Conservation (phyloP, 2,329 filamentous ascomycete species). For the Aspergillus sojae region DNA sequence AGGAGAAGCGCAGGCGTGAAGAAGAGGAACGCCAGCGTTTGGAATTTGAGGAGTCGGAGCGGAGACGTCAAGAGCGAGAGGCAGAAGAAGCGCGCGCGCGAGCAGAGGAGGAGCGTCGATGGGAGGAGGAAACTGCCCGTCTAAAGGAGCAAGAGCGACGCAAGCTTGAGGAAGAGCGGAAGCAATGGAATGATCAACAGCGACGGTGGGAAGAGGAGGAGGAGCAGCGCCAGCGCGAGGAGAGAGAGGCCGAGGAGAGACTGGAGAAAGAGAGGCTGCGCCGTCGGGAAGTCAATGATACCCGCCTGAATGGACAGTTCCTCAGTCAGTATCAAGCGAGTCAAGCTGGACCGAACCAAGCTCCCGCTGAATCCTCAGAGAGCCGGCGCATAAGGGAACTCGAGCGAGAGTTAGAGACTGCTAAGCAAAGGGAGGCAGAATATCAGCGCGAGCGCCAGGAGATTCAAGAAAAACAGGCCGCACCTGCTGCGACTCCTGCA, state of each 20-base stretch:
- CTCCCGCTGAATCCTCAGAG: constrained; percentile 55
- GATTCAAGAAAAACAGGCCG: constrained; percentile 34
- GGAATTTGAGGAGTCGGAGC: constrained; percentile 57
- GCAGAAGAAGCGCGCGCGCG: constrained; percentile 51
- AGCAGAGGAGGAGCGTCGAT: constrained; percentile 49
- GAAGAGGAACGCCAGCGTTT: constrained; percentile 57
- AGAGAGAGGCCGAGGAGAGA: constrained; percentile 70
- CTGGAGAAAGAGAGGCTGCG: constrained; percentile 68
- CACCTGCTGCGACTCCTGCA: constrained; percentile 29
- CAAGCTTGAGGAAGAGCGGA: constrained; percentile 50
- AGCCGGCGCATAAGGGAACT: constrained; percentile 75
- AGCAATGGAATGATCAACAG: constrained; percentile 56
- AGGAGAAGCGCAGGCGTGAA: constrained; percentile 69
- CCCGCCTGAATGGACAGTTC: constrained; percentile 76
- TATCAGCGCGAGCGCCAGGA: constrained; percentile 65
- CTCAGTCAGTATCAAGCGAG: constrained; percentile 84
- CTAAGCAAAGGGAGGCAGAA: constrained; percentile 66
- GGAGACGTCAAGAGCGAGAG: constrained; percentile 52
- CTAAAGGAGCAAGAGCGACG: constrained; percentile 55
- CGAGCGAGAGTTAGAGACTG: constrained; percentile 71
- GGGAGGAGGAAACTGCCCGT: constrained; percentile 50
- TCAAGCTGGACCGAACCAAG: constrained; percentile 52
- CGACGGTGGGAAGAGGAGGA: constrained; percentile 76
- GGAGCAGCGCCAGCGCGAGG: constrained; percentile 69
- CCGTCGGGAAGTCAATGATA: constrained; percentile 63